phyloP scores from a whole-genome alignment of 495 filamentous ascomycete genomes.

The Hyaloscypha bicolor region DNA sequence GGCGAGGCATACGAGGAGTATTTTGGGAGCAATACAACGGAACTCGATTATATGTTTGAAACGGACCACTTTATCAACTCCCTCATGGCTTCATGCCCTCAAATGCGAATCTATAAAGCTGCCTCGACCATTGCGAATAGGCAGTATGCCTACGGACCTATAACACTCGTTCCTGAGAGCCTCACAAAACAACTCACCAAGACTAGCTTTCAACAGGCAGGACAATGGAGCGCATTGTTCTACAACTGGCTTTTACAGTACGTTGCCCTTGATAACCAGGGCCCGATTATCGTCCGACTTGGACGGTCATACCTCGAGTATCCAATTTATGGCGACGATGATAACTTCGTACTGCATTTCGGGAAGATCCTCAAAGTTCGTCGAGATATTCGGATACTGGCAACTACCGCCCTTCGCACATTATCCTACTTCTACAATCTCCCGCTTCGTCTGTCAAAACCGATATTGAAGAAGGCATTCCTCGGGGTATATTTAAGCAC shows the following conservation, averaged over 20 bases:
- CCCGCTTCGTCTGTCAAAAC: not conserved
- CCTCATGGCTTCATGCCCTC: constrained; percentile 20
- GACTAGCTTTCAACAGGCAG: constrained; percentile 10
- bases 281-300: constrained; percentile 21
- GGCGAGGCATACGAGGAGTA: constrained; percentile 5
- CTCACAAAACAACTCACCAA: constrained; percentile 12
- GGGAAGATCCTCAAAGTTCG: constrained; percentile 28
- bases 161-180: constrained; percentile 18
- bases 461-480: constrained; percentile 15
- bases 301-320: constrained; percentile 22
- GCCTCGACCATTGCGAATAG: constrained; percentile 3
- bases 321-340: constrained; percentile 22
- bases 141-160: not conserved
- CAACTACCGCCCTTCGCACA: constrained; percentile 12
- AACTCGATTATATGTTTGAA: constrained; percentile 27
- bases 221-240: constrained; percentile 23
- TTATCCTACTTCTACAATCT: constrained; percentile 14
- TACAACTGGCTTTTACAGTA: constrained; percentile 22
- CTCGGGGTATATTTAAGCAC: constrained; percentile 29
- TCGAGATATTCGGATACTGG: constrained; percentile 22
- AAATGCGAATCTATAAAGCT: constrained; percentile 10
- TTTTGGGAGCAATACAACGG: not conserved
- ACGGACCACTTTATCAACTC: constrained; percentile 23
- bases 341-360: constrained; percentile 23
- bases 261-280: not conserved